Evolutionary conservation across 148 eudicot genomes (phyloP).

Genomic region (Dysphania ambrosioides): DNA sequence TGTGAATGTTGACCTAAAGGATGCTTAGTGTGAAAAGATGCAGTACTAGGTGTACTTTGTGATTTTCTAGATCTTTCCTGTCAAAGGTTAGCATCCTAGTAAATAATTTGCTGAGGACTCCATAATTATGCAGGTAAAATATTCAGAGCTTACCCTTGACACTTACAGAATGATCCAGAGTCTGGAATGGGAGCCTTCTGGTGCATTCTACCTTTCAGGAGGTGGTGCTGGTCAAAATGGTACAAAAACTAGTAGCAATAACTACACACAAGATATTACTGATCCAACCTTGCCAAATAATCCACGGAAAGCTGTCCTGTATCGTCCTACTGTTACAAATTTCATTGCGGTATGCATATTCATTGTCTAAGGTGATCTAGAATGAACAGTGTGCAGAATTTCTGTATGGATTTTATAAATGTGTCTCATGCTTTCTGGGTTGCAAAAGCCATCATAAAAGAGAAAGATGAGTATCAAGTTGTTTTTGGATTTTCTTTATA

Average conservation of each 20-base stretch:
- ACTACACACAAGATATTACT: constrained; percentile 52
- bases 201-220: constrained; percentile 68
- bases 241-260: constrained; percentile 44
- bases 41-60: neutral
- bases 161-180: constrained; percentile 84
- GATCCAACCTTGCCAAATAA: constrained; percentile 89
- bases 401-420: constrained; percentile 5
- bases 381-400: constrained; percentile 4
- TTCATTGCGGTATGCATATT: constrained; percentile 65
- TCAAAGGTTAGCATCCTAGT: too few relatives aligned
- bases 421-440: constrained; percentile 1
- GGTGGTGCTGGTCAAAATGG: constrained; percentile 51
- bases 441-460: neutral
- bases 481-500: neutral
- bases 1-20: constrained; percentile 1
- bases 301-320: constrained; percentile 78
- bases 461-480: neutral
- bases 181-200: constrained; percentile 96
- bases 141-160: constrained; percentile 81
- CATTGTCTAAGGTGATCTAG: neutral
- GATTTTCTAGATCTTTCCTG: too few relatives aligned
- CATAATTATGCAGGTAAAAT: constrained; percentile 57
- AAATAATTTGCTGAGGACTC: constrained; percentile 1
- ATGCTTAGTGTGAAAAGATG: neutral
- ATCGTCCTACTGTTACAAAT: constrained; percentile 76